phyloP scores from a whole-genome alignment of 768 basidiomycete species.

The Xerocomellus chrysenteron region DNA sequence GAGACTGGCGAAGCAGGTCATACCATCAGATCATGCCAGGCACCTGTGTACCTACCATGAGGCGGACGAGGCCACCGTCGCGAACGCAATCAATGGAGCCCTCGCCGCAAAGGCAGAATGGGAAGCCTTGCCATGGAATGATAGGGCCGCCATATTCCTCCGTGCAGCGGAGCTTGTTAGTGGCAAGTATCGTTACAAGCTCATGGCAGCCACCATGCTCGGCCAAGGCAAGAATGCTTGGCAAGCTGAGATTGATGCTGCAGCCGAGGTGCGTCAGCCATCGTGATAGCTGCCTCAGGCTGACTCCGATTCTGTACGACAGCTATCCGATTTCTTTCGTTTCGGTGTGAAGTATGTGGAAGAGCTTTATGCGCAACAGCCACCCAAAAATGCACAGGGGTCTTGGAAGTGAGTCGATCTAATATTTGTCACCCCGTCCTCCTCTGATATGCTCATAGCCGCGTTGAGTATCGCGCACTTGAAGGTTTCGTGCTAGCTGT shows the following conservation, averaged over 20 bases:
- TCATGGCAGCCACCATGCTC: slow-evolving; percentile 95
- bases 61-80: slow-evolving; percentile 74
- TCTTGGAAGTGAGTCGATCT: slow-evolving; percentile 83
- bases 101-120: slow-evolving; percentile 84
- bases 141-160: slow-evolving; percentile 96
- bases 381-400: slow-evolving; percentile 79
- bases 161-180: slow-evolving; percentile 96
- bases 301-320: slow-evolving; percentile 5
- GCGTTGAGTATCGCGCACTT: slow-evolving; percentile 93
- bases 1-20: slow-evolving; percentile 70
- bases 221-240: slow-evolving; percentile 99
- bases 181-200: slow-evolving; percentile 93
- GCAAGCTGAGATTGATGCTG: slow-evolving; percentile 99
- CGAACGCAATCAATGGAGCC: slow-evolving; percentile 82
- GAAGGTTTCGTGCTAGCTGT: slow-evolving; percentile 98
- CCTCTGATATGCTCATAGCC: slow-evolving; percentile 47
- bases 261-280: slow-evolving; percentile 76
- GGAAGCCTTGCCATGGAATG: slow-evolving; percentile 96
- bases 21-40: slow-evolving; percentile 84
- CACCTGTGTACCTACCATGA: slow-evolving; percentile 87
- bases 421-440: neutral
- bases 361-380: slow-evolving; percentile 90
- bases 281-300: neutral
- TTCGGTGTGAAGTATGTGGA: slow-evolving; percentile 98
- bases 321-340: slow-evolving; percentile 91